These are phyloP conservation scores for Suhomyces anneliseae DNA, from an alignment of 1,139 yeast species.

Conservation along the genomic window DNA sequence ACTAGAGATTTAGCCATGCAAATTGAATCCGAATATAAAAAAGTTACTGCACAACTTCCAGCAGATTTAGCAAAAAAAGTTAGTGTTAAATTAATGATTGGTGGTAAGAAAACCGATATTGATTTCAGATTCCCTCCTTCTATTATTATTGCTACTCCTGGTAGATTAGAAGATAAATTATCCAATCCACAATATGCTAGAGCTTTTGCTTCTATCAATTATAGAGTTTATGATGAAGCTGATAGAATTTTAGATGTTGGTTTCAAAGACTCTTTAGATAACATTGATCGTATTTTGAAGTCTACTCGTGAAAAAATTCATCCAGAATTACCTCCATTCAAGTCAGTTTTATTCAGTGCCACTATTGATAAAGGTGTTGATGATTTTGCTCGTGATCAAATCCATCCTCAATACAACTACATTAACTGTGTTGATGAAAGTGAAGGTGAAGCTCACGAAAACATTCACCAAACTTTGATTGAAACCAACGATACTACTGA, in stretches of 20 bases:
- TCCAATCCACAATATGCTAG: slow-evolving; percentile 43
- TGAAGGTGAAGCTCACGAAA: slow-evolving; percentile 79
- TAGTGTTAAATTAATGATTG: slow-evolving; percentile 33
- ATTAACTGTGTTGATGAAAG: slow-evolving; percentile 76
- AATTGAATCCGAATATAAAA: slow-evolving; percentile 65
- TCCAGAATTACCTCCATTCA: slow-evolving; percentile 37
- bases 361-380: slow-evolving; percentile 73
- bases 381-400: slow-evolving; percentile 61
- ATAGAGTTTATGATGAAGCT: slow-evolving; percentile 85
- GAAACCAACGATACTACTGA: slow-evolving; percentile 49
- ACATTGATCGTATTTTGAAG: slow-evolving; percentile 52
- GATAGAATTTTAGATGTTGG: slow-evolving; percentile 80
- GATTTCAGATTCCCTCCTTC: slow-evolving; percentile 27
- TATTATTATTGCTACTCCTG: slow-evolving; percentile 88
- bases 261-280: slow-evolving; percentile 61
- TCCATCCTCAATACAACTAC: slow-evolving; percentile 62
- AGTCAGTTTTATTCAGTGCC: slow-evolving; percentile 82
- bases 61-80: slow-evolving; percentile 12
- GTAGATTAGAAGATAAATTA: slow-evolving; percentile 70
- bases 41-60: slow-evolving; percentile 31
- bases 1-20: slow-evolving; percentile 92
- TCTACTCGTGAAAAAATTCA: slow-evolving; percentile 30
- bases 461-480: slow-evolving; percentile 67
- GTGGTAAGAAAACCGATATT: slow-evolving; percentile 35
- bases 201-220: slow-evolving; percentile 55